Conservation (phyloP, 345 rosid species). For the Firmiana major region DNA sequence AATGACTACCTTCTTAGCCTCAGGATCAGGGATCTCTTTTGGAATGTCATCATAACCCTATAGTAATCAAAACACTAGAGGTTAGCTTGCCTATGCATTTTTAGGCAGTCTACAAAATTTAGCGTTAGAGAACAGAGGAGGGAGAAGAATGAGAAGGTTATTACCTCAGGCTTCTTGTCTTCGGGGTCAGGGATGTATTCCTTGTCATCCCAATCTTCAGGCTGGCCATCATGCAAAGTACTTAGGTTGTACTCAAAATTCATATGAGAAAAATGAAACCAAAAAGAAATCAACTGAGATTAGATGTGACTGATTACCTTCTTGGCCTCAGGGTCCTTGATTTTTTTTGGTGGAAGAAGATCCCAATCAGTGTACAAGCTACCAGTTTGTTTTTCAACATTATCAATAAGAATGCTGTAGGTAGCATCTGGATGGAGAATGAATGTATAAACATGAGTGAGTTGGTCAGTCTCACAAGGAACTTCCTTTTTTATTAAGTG, state of each 20-base stretch:
- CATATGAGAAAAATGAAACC: background rate
- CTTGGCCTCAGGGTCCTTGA: slow-evolving; percentile 92
- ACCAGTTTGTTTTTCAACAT: slow-evolving; percentile 89
- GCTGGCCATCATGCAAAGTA: slow-evolving; percentile 42
- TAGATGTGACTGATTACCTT: slow-evolving; percentile 38
- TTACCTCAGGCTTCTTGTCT: slow-evolving; percentile 91
- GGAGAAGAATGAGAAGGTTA: background rate
- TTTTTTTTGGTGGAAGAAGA: slow-evolving; percentile 83
- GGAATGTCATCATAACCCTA: slow-evolving; percentile 96
- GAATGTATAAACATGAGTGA: slow-evolving; percentile 88
- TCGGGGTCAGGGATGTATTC: slow-evolving; percentile 91
- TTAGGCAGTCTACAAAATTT: background rate
- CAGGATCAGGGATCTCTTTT: slow-evolving; percentile 80
- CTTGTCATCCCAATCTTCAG: slow-evolving; percentile 97
- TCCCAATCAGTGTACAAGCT: slow-evolving; percentile 92
- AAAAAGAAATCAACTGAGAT: background rate
- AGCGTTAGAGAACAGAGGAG: background rate
- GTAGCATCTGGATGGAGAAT: slow-evolving; percentile 91
- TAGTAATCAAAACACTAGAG: background rate
- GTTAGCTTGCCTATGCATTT: background rate
- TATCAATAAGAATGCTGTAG: slow-evolving; percentile 85
- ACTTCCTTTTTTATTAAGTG: slow-evolving; percentile 96
- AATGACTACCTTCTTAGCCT: slow-evolving; percentile 72
- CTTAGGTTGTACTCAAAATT: background rate
- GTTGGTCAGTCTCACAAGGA: slow-evolving; percentile 98